Conservation (phyloP, 2,329 filamentous ascomycete species). For the Aspergillus sergii region DNA sequence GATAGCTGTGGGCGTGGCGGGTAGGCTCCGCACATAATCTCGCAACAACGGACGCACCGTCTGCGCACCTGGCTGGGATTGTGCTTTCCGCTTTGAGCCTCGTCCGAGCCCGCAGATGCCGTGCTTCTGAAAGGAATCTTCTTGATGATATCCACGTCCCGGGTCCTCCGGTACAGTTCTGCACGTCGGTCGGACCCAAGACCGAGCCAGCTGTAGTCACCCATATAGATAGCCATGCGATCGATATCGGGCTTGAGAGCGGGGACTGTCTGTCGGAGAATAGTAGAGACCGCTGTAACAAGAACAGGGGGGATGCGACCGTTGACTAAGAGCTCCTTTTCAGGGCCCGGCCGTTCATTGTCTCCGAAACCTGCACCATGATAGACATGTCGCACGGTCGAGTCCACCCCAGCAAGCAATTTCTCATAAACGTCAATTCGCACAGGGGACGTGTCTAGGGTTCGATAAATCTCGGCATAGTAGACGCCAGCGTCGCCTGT, state of each 20-base stretch:
- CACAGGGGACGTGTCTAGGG: conserved; percentile 55
- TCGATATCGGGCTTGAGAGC: conserved; percentile 64
- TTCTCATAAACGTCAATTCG: conserved; percentile 65
- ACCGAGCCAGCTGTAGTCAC: conserved; percentile 70
- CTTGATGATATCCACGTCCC: conserved; percentile 61
- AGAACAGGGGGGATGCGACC: conserved; percentile 56
- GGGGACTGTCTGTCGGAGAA: conserved; percentile 55
- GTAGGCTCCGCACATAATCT: conserved; percentile 66
- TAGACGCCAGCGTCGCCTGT: conserved; percentile 43
- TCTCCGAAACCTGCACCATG: conserved; percentile 48
- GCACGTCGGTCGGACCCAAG: conserved; percentile 61
- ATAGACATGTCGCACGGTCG: conserved; percentile 64
- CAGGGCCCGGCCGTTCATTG: conserved; percentile 49
- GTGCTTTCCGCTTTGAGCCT: conserved; percentile 5
- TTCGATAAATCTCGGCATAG: conserved; percentile 58
- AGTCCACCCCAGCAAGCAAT: conserved; percentile 66
- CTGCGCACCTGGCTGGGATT: conserved; percentile 34
- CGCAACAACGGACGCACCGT: conserved; percentile 62
- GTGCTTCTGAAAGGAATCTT: conserved; percentile 44
- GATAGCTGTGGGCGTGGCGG: conserved; percentile 38
- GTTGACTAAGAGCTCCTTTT: conserved; percentile 57
- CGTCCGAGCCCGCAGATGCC: not conserved
- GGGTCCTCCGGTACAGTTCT: conserved; percentile 62
- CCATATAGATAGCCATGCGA: conserved; percentile 70
- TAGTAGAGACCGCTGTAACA: conserved; percentile 48